phyloP scores from a whole-genome alignment of 2,329 filamentous ascomycete species.

The Fusarium cicatricum region DNA sequence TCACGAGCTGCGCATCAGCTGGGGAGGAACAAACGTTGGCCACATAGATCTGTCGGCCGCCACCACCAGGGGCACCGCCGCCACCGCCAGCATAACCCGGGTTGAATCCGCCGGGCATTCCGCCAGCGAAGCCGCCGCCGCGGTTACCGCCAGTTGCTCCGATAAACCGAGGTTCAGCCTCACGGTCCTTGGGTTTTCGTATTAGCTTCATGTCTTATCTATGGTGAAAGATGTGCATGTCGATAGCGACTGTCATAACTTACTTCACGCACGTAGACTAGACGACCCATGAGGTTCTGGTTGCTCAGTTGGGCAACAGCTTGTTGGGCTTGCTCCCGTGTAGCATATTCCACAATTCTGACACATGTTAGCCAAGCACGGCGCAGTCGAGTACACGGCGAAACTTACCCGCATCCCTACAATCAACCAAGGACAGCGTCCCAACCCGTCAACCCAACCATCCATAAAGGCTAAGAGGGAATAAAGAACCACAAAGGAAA shows the following conservation, averaged over 20 bases:
- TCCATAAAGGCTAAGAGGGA: conserved; percentile 78
- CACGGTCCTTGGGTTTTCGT: conserved; percentile 75
- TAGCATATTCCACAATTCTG: conserved; percentile 99
- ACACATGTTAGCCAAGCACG: conserved; percentile 43
- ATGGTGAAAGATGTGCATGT: too few species aligned
- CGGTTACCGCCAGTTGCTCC: conserved; percentile 71
- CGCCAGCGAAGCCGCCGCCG: conserved; percentile 62
- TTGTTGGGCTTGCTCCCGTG: conserved; percentile 97
- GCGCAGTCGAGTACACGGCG: background rate
- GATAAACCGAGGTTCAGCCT: conserved; percentile 96
- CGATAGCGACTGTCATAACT: conserved; percentile 36
- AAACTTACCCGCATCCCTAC: conserved; percentile 99
- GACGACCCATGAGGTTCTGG: conserved; percentile 97
- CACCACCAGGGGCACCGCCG: conserved; percentile 57
- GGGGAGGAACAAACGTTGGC: conserved; percentile 83
- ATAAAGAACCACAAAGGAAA: conserved; percentile 74
- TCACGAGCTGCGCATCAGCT: conserved; percentile 12
- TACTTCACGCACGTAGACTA: conserved; percentile 99
- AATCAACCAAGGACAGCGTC: conserved; percentile 85
- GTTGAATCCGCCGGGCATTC: conserved; percentile 63
- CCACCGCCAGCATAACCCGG: conserved; percentile 64
- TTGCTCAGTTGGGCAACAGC: conserved; percentile 98
- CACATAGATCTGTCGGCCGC: conserved; percentile 92
- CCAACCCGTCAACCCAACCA: conserved; percentile 99
- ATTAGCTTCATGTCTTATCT: background rate